A percentile compares a stretch with the other conserved stretches of the same genome.
Conservation (phyloP, 169 alveolate species). For the Hammondia hammondi region DNA sequence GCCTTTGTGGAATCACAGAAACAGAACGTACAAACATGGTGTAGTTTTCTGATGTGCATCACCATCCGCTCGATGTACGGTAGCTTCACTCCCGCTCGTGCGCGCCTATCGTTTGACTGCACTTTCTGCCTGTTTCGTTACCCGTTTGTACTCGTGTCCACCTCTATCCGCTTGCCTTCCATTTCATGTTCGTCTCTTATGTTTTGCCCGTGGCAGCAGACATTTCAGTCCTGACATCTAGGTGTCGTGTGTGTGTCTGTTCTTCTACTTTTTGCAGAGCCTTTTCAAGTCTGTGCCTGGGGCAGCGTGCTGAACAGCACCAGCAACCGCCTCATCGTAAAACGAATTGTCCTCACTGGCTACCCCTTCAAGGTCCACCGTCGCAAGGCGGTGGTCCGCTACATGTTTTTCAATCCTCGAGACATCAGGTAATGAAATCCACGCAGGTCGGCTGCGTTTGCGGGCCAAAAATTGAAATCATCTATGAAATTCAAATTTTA, state of each 20-base stretch:
- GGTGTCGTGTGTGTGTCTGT: neutral
- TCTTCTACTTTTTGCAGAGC: neutral
- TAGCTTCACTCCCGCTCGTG: neutral
- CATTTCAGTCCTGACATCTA: neutral
- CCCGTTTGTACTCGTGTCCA: neutral
- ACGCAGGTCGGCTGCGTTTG: too few species aligned
- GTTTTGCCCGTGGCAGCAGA: neutral
- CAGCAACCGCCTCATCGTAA: slow-evolving; percentile 94
- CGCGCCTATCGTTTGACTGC: too few species aligned
- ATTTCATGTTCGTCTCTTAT: neutral
- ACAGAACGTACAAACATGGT: too few species aligned
- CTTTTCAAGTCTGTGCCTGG: slow-evolving; percentile 62
- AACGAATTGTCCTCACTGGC: slow-evolving; percentile 97
- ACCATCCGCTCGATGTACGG: neutral
- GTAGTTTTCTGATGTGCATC: too few species aligned
- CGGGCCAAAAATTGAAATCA: too few species aligned
- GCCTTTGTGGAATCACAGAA: too few species aligned
- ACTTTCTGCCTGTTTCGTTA: too few species aligned
- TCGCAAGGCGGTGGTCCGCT: slow-evolving; percentile 95
- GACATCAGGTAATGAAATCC: slow-evolving; percentile 90
- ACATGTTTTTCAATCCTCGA: slow-evolving; percentile 97
- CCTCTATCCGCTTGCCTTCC: neutral
- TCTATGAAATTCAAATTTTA: neutral
- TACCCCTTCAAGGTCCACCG: slow-evolving; percentile 94
- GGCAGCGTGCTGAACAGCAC: slow-evolving; percentile 92